Percentiles rank a stretch among this genome's conserved stretches.
These are phyloP conservation scores for Alternaria incomplexa DNA, from an alignment of 2,329 filamentous ascomycete species.

Conservation along the genomic window DNA sequence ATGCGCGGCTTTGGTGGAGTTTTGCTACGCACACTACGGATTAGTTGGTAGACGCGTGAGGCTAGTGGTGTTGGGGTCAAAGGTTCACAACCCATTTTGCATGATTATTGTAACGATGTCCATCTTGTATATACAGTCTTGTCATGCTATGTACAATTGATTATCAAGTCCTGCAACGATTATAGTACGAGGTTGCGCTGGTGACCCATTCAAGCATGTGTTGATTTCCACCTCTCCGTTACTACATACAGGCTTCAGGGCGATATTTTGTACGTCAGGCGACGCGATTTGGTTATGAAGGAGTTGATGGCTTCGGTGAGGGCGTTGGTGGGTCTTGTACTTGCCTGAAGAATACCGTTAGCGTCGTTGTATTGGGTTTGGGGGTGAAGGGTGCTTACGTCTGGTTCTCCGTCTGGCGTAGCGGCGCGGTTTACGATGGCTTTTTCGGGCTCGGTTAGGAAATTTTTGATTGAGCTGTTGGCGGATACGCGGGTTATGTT, in stretches of 20 bases:
- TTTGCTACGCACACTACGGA: background rate
- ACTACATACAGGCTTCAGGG: background rate
- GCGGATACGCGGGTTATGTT: background rate
- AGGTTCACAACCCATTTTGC: background rate
- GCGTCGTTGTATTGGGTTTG: background rate
- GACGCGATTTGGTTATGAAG: conserved; percentile 15
- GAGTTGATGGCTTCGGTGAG: conserved; percentile 12
- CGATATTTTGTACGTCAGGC: conserved; percentile 18
- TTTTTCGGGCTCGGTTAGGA: conserved; percentile 16
- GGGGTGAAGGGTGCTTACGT: conserved; percentile 5
- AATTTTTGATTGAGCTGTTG: background rate
- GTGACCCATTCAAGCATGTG: background rate
- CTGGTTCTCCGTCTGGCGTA: conserved; percentile 7
- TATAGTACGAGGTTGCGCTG: background rate
- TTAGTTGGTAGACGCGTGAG: background rate
- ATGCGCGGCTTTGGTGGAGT: background rate
- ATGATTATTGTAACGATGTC: background rate
- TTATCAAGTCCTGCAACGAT: background rate
- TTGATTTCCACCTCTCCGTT: background rate
- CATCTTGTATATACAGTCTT: background rate
- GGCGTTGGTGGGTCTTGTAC: background rate
- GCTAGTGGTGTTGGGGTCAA: background rate
- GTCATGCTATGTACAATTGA: background rate
- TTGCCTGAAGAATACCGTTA: background rate
- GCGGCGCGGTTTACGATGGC: conserved; percentile 16